Evolutionary conservation across 148 eudicot species (phyloP).

Genomic region (Fagopyrum homotropicum): DNA sequence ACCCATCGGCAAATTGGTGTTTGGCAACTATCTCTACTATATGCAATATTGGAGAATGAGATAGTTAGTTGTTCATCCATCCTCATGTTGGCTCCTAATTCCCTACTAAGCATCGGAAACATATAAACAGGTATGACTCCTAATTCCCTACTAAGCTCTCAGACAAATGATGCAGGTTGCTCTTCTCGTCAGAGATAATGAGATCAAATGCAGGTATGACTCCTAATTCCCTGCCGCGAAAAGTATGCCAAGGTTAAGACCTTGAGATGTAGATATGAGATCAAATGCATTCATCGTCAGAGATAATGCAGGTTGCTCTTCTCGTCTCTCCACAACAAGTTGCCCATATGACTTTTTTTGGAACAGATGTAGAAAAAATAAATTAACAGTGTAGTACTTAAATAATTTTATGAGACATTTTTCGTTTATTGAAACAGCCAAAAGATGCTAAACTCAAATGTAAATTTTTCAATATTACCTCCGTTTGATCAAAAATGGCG

Average conservation of each 20-base stretch:
- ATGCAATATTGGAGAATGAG: neutral
- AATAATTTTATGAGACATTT: neutral
- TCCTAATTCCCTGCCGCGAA: too few species aligned
- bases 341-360: slow-evolving; percentile 27
- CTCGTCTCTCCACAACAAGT: slow-evolving; percentile 83
- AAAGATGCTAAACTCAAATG: neutral
- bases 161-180: too few species aligned
- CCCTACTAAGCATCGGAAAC: neutral
- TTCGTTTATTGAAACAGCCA: neutral
- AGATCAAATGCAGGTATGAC: too few species aligned
- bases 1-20: neutral
- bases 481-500: slow-evolving; percentile 55
- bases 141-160: too few species aligned
- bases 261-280: slow-evolving; percentile 90
- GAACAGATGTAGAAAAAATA: neutral
- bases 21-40: neutral
- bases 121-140: too few species aligned
- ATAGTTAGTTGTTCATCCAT: neutral
- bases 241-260: slow-evolving; percentile 82
- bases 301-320: slow-evolving; percentile 44
- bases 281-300: slow-evolving; percentile 92
- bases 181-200: too few species aligned
- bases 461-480: slow-evolving; percentile 26
- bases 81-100: neutral
- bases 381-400: neutral